Conservation (phyloP, 331 rosid species). For the Acacia pycnantha region DNA sequence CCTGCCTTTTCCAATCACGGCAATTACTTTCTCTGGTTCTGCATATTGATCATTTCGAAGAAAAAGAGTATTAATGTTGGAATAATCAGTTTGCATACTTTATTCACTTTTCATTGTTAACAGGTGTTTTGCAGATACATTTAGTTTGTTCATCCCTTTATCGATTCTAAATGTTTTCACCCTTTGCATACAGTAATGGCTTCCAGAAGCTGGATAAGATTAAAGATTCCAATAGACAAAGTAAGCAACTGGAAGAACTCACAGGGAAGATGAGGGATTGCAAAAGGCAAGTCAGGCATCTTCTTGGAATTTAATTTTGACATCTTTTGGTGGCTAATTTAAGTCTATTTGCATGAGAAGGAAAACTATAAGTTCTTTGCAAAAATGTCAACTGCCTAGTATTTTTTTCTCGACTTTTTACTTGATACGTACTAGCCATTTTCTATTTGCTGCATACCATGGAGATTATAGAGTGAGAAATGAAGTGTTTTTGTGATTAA, state of each 20-base stretch:
- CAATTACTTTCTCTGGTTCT: slow-evolving; percentile 8
- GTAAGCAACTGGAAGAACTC: slow-evolving; percentile 75
- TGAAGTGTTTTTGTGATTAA: not conserved
- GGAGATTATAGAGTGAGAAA: not conserved
- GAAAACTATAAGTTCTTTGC: not conserved
- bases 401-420: not conserved
- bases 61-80: not conserved
- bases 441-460: not conserved
- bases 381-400: not conserved
- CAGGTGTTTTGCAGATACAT: not conserved
- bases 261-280: slow-evolving; percentile 79
- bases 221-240: slow-evolving; percentile 70
- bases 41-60: not conserved
- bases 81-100: not conserved
- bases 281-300: slow-evolving; percentile 51
- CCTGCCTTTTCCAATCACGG: not conserved
- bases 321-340: not conserved
- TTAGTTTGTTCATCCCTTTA: not conserved
- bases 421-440: not conserved
- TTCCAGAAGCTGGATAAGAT: slow-evolving; percentile 75
- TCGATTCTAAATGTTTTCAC: not conserved
- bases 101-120: not conserved
- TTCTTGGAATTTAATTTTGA: not conserved
- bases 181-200: slow-evolving; percentile 53
- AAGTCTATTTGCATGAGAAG: not conserved